Base-by-base conservation (phyloP, 441 rosid genomes). In the Populus hybrid region DNA sequence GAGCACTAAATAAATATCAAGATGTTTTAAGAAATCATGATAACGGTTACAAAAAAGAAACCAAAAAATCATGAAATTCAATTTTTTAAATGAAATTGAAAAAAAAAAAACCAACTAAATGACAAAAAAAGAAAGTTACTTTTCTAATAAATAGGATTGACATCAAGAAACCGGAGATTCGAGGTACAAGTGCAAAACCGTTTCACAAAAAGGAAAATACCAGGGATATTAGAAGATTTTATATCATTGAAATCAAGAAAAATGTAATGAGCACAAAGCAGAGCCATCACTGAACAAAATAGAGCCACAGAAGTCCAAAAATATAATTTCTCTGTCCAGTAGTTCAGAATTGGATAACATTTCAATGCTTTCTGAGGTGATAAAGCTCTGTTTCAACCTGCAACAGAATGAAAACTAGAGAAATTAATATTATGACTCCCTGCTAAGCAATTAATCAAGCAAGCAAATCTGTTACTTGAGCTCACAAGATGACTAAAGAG, bases 261-360 rank as follows among this genome's bases (percentile, higher is more conserved):
- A 59, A 79, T 63, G 46, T 9, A 77, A 21, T 77, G 78, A 28
- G 83, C 79, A 77, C 50, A 9, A 0, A 11, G 50, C 50, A 42
- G 84, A 81, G 65, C 84, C 81, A 76, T 76, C 61, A 30, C 73
- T 40, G 72, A 75, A 71, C 73, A 82, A 67, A 67, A 74, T 82
- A 72, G 78, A 77, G 83, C 67, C 83, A 84, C 30, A 79, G 46
- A 75, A 84, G 72, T 64, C 75, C 80, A n/a, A 4, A 67, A 6
- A 11, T 36, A 26, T 40, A 76, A 69, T 68, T 76, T 77, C 76
- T 70, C 26, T 64, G 59, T 35, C 64, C 23, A 23, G 63, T 35
- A 65, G 24, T 24, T 34, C 16, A 32, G 78, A 30, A 16, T 67
- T 50, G 14, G 70, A 79, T 28, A 71, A 23, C 50, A 69, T 74